These are phyloP conservation scores for Periconia sp. DNA, from an alignment of 2,329 filamentous ascomycete genomes.

Conservation along the genomic window DNA sequence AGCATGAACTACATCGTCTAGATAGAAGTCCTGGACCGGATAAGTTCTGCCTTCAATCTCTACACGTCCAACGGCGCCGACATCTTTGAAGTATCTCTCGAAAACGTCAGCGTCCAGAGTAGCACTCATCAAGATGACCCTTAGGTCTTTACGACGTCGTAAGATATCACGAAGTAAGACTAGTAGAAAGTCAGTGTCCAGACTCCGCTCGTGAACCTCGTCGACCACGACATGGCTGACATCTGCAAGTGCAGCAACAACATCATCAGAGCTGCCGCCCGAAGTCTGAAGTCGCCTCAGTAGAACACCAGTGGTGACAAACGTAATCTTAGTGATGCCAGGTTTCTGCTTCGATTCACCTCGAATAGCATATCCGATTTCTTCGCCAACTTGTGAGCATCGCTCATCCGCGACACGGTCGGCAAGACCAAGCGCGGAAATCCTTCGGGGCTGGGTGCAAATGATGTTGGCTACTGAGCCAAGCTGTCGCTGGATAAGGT, in stretches of 20 bases:
- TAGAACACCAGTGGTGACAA: slow-evolving; percentile 94
- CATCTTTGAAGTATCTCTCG: slow-evolving; percentile 77
- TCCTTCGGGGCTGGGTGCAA: slow-evolving; percentile 92
- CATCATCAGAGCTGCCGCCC: slow-evolving; percentile 78
- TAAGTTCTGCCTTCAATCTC: slow-evolving; percentile 90
- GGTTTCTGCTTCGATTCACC: slow-evolving; percentile 80
- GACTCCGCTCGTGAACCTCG: slow-evolving; percentile 92
- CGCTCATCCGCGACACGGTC: slow-evolving; percentile 94
- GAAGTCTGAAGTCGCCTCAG: slow-evolving; percentile 90
- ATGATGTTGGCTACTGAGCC: slow-evolving; percentile 86
- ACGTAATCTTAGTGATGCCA: slow-evolving; percentile 84
- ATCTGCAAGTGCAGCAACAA: slow-evolving; percentile 81
- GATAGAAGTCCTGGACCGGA: slow-evolving; percentile 86
- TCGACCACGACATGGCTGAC: slow-evolving; percentile 96
- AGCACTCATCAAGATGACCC: slow-evolving; percentile 93
- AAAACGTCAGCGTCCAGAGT: slow-evolving; percentile 91
- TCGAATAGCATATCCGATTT: slow-evolving; percentile 90
- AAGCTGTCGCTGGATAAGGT: slow-evolving; percentile 77
- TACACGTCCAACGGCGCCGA: slow-evolving; percentile 75
- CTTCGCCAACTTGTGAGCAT: slow-evolving; percentile 79
- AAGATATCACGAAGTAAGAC: slow-evolving; percentile 86
- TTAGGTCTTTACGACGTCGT: slow-evolving; percentile 75
- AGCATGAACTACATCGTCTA: slow-evolving; percentile 84
- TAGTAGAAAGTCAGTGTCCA: slow-evolving; percentile 93
- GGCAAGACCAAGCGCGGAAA: slow-evolving; percentile 90